These are phyloP conservation scores for Colletotrichum sp. DNA, from an alignment of 2,329 filamentous ascomycete species.

Conservation along the genomic window DNA sequence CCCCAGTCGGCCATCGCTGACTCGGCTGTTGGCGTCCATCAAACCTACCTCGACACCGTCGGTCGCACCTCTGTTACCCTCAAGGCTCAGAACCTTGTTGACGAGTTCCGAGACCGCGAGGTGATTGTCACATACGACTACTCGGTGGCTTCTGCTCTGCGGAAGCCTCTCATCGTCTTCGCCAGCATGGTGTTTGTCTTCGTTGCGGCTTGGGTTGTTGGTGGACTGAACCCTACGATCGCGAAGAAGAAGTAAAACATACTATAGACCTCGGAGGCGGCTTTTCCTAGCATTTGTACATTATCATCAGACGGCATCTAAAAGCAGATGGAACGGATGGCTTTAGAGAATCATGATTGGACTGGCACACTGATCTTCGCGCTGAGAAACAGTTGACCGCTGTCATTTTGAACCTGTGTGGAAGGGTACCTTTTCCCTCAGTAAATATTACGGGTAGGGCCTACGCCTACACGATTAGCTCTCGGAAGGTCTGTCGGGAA, in stretches of 20 bases:
- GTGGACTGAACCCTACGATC: slow-evolving; percentile 83
- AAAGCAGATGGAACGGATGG: slow-evolving; percentile 19
- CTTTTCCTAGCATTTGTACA: slow-evolving; percentile 23
- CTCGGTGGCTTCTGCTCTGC: slow-evolving; percentile 72
- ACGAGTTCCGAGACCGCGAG: slow-evolving; percentile 85
- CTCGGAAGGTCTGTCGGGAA: background rate
- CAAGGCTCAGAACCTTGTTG: slow-evolving; percentile 84
- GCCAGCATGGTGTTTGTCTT: slow-evolving; percentile 77
- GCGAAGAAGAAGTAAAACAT: slow-evolving; percentile 40
- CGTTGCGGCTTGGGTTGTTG: slow-evolving; percentile 74
- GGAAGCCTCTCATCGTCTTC: slow-evolving; percentile 88
- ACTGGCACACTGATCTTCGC: background rate
- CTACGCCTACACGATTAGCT: background rate
- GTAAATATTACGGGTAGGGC: background rate
- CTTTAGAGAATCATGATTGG: slow-evolving; percentile 22
- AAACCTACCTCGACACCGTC: slow-evolving; percentile 92
- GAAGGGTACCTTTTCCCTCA: background rate
- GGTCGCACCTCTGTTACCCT: slow-evolving; percentile 85
- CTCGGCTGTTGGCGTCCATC: slow-evolving; percentile 67
- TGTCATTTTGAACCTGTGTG: background rate
- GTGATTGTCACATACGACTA: slow-evolving; percentile 90
- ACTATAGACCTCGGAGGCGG: background rate
- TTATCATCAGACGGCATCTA: slow-evolving; percentile 24
- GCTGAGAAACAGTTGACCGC: background rate
- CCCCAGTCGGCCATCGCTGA: slow-evolving; percentile 67